These are phyloP conservation scores for Lachancea waltii DNA, from an alignment of 805 yeast genomes.

Conservation along the genomic window DNA sequence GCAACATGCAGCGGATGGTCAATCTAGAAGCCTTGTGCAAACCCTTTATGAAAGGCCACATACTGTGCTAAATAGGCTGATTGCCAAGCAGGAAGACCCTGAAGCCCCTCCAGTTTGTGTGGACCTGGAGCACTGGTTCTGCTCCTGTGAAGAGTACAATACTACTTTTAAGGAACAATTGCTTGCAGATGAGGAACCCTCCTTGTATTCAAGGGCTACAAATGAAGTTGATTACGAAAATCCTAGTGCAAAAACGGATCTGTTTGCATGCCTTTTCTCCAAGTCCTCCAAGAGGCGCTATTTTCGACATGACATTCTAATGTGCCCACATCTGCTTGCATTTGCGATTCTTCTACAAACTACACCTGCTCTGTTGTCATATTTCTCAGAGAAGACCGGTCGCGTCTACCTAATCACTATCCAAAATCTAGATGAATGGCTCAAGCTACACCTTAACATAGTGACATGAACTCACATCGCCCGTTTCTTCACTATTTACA, in stretches of 20 bases:
- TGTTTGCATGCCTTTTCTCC: slow-evolving; percentile 8
- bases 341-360: slow-evolving; percentile 25
- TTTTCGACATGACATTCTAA: slow-evolving; percentile 20
- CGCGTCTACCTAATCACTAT: slow-evolving; percentile 23
- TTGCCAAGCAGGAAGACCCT: slow-evolving; percentile 20
- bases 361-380: slow-evolving; percentile 14
- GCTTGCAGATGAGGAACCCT: slow-evolving; percentile 1
- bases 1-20: not conserved
- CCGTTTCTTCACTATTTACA: too few relatives aligned
- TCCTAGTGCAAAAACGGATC: slow-evolving; percentile 1
- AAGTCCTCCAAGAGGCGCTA: slow-evolving; percentile 22
- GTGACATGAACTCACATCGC: slow-evolving; percentile 12
- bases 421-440: slow-evolving; percentile 32
- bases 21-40: not conserved
- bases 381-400: slow-evolving; percentile 18
- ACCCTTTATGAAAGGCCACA: slow-evolving; percentile 3
- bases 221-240: not conserved
- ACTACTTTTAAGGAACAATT: slow-evolving; percentile 16
- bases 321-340: slow-evolving; percentile 32
- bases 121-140: slow-evolving; percentile 29
- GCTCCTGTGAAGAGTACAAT: slow-evolving; percentile 31
- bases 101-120: slow-evolving; percentile 23
- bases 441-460: slow-evolving; percentile 31
- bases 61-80: slow-evolving; percentile 16
- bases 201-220: slow-evolving; percentile 5